These are phyloP conservation scores for Globisporangium orthogonon DNA, from an alignment of 352 stramenopile genomes.

Conservation along the genomic window DNA sequence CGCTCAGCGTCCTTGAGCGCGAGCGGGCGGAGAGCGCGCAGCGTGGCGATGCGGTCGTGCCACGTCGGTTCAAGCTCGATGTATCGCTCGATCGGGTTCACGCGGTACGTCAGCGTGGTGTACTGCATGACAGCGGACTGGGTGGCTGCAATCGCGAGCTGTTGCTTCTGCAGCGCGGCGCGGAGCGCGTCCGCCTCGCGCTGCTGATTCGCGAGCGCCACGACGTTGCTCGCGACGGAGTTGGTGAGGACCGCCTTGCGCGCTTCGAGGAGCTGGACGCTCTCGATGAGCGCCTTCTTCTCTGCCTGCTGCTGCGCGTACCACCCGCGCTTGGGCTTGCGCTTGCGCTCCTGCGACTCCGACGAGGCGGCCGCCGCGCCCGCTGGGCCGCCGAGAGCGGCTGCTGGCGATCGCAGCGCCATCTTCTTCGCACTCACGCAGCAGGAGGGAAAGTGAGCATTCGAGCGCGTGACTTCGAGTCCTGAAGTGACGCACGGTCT, in stretches of 20 bases:
- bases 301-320: neutral
- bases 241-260: neutral
- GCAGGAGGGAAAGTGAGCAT: no score
- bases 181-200: neutral
- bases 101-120: neutral
- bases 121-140: neutral
- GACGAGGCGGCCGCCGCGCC: neutral
- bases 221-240: neutral
- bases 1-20: constrained; percentile 4
- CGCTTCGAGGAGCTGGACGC: neutral
- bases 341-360: neutral
- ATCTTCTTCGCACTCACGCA: no score
- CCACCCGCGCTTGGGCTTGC: neutral
- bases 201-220: neutral
- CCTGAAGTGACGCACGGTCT: no score
- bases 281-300: neutral
- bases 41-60: neutral
- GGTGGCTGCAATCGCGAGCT: neutral
- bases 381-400: no score
- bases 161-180: neutral
- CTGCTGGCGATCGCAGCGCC: neutral
- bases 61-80: neutral
- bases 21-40: neutral
- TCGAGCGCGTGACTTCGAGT: no score
- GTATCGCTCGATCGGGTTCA: neutral